Evolutionary conservation across 2,329 filamentous ascomycete genomes (phyloP).

Genomic region (Aschersonia sp.): DNA sequence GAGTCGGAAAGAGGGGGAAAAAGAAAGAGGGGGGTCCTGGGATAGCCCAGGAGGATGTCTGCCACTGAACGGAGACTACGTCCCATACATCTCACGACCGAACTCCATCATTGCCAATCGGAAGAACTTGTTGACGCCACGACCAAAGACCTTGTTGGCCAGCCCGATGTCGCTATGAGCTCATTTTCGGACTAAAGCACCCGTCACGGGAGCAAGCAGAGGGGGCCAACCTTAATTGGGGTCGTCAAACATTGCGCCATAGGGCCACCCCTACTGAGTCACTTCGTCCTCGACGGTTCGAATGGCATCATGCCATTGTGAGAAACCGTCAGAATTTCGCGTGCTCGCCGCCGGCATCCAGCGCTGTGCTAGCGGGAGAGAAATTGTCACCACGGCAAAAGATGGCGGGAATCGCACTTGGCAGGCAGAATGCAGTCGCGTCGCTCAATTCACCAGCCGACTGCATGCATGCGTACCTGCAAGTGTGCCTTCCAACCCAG

Average conservation of each 20-base stretch:
- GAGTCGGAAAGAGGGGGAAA: not conserved
- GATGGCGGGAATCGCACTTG: too few species aligned
- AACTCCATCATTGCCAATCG: too few species aligned
- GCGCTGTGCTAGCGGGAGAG: too few species aligned
- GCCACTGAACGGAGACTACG: not conserved
- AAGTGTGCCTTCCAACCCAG: not conserved
- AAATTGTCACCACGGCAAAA: too few species aligned
- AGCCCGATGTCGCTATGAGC: not conserved
- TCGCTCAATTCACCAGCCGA: not conserved
- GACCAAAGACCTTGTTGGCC: not conserved
- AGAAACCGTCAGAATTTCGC: constrained; percentile 1
- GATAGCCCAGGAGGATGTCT: not conserved
- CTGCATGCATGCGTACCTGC: not conserved
- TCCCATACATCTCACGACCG: too few species aligned
- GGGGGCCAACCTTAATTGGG: not conserved
- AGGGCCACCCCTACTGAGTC: constrained; percentile 2
- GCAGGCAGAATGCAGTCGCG: too few species aligned
- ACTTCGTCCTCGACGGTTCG: constrained; percentile 1
- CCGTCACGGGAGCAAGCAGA: not conserved
- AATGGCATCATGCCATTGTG: constrained; percentile 6
- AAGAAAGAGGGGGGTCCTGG: not conserved
- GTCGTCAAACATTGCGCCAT: not conserved
- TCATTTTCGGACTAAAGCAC: not conserved
- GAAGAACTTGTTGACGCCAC: not conserved
- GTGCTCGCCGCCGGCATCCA: not conserved